These are phyloP conservation scores for Nidularia pulvinata DNA, from an alignment of 768 basidiomycete species.

Conservation along the genomic window DNA sequence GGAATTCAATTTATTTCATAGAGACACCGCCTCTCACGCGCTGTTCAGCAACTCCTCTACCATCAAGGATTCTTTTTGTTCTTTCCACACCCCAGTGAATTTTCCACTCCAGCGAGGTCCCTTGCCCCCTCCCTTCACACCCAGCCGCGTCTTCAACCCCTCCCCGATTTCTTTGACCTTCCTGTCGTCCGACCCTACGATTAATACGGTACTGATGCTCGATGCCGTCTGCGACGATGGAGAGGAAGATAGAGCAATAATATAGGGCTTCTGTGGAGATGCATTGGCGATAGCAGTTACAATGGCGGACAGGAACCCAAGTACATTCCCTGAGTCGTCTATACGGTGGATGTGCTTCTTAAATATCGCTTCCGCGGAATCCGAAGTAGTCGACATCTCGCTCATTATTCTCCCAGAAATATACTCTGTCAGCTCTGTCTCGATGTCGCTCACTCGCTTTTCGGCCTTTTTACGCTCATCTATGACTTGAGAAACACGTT, in stretches of 20 bases:
- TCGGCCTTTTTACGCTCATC: constrained; percentile 67
- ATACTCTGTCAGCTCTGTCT: constrained; percentile 56
- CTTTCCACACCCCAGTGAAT: constrained; percentile 63
- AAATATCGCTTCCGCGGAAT: constrained; percentile 22
- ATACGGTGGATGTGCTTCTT: constrained; percentile 54
- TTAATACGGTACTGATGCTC: constrained; percentile 54
- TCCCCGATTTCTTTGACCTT: constrained; percentile 61
- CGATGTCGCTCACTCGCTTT: constrained; percentile 70
- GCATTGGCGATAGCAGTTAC: constrained; percentile 40
- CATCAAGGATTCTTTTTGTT: constrained; percentile 33
- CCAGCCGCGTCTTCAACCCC: constrained; percentile 51
- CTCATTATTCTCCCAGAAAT: constrained; percentile 40
- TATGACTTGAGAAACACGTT: constrained; percentile 65
- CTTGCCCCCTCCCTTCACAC: constrained; percentile 79
- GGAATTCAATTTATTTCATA: not conserved
- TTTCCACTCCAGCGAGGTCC: constrained; percentile 80
- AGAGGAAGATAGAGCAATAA: constrained; percentile 62
- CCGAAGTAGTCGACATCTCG: constrained; percentile 25
- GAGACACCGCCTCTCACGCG: constrained; percentile 11
- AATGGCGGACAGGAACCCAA: constrained; percentile 61
- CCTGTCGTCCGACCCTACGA: constrained; percentile 61
- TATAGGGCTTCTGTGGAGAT: constrained; percentile 24
- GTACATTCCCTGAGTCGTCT: constrained; percentile 59
- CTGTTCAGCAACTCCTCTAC: constrained; percentile 37
- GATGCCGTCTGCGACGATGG: constrained; percentile 51